phyloP scores from a whole-genome alignment of 2,329 filamentous ascomycete species.

The Pseudocercospora musae region DNA sequence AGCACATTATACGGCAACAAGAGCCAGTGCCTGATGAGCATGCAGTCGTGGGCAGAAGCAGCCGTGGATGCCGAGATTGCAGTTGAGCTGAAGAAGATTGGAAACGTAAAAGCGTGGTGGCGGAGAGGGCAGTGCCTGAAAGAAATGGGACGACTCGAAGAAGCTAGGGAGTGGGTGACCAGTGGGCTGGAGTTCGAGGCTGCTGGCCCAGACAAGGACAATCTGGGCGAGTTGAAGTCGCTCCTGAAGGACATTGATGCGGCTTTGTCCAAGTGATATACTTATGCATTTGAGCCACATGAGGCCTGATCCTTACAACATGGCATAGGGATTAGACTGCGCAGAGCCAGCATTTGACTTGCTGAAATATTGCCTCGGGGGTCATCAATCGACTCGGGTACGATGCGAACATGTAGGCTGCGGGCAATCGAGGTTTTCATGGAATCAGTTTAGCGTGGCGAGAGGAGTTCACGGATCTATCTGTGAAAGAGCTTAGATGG shows the following conservation, averaged over 20 bases:
- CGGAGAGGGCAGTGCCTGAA: constrained; percentile 76
- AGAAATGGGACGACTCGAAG: constrained; percentile 85
- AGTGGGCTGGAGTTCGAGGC: constrained; percentile 65
- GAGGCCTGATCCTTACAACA: too few species aligned
- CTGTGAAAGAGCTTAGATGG: neutral
- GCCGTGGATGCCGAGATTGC: constrained; percentile 84
- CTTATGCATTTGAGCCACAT: too few species aligned
- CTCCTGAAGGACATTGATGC: constrained; percentile 29
- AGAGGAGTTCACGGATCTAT: neutral
- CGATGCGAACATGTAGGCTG: neutral
- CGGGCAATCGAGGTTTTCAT: neutral
- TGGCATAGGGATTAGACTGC: neutral
- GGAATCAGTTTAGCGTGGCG: neutral
- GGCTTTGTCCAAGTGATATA: constrained; percentile 14
- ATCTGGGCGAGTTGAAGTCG: constrained; percentile 32
- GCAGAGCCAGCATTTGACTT: neutral
- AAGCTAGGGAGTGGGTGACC: constrained; percentile 76
- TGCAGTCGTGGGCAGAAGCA: constrained; percentile 78
- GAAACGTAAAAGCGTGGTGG: constrained; percentile 95
- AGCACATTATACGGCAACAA: constrained; percentile 78
- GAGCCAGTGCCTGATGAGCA: constrained; percentile 83
- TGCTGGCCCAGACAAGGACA: constrained; percentile 32
- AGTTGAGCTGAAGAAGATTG: constrained; percentile 79
- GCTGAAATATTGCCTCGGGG: neutral
- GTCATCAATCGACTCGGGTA: neutral